These are phyloP conservation scores for Jatropha podagrica DNA, from an alignment of 441 rosid species.

Conservation along the genomic window DNA sequence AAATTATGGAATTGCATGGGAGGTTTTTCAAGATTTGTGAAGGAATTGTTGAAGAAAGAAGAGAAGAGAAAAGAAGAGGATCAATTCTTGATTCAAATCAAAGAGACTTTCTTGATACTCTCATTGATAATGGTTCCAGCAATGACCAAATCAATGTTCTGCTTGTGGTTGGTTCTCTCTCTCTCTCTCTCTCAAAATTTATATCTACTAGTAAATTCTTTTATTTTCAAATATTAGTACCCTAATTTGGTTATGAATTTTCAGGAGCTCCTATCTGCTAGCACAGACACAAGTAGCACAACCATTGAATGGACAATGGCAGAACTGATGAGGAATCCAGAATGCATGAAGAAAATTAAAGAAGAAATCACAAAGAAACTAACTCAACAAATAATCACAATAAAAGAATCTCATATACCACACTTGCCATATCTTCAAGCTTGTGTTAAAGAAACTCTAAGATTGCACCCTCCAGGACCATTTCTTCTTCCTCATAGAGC, in stretches of 20 bases:
- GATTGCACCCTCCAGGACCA: slow-evolving; percentile 61
- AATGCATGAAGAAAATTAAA: slow-evolving; percentile 22
- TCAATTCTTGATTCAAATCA: neutral
- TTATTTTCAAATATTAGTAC: neutral
- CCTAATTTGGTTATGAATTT: neutral
- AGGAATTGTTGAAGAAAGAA: slow-evolving; percentile 28
- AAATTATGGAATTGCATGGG: slow-evolving; percentile 22
- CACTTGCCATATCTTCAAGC: slow-evolving; percentile 44
- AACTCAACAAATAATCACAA: neutral
- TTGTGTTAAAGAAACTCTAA: slow-evolving; percentile 49
- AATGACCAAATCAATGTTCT: slow-evolving; percentile 36
- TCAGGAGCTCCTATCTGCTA: slow-evolving; percentile 33
- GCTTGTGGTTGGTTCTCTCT: slow-evolving; percentile 31
- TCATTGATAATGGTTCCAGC: slow-evolving; percentile 31
- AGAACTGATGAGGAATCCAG: slow-evolving; percentile 29
- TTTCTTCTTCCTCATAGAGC: slow-evolving; percentile 57
- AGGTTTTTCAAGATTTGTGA: slow-evolving; percentile 23
- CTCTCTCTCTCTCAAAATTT: neutral
- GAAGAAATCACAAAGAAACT: slow-evolving; percentile 19
- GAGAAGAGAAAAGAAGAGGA: slow-evolving; percentile 15
- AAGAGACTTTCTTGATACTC: slow-evolving; percentile 31
- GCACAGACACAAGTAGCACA: slow-evolving; percentile 34
- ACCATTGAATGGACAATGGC: slow-evolving; percentile 33
- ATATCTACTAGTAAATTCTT: neutral
- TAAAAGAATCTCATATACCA: slow-evolving; percentile 28